Conservation (phyloP, 441 rosid species). For the Aleurites moluccanus region DNA sequence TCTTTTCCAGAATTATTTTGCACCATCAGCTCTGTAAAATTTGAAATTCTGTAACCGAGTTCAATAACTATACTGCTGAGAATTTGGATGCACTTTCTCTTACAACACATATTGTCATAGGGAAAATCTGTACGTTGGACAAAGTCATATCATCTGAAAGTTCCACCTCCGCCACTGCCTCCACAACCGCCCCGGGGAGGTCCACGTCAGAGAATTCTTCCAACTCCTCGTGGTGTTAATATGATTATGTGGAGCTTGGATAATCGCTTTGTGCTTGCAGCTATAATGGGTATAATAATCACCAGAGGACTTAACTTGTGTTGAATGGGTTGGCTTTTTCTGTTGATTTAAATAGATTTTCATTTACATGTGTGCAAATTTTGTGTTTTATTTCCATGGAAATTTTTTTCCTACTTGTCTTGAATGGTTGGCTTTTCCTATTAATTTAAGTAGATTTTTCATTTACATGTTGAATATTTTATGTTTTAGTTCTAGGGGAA, state of each 20-base stretch:
- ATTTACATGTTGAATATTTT: neutral
- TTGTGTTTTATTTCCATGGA: neutral
- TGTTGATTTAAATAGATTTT: neutral
- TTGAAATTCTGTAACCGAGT: constrained; percentile 19
- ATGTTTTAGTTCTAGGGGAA: neutral
- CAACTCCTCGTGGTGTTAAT: constrained; percentile 99
- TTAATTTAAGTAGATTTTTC: neutral
- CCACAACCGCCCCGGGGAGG: constrained; percentile 98
- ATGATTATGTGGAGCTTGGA: constrained; percentile 99
- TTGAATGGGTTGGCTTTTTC: neutral
- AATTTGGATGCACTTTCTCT: constrained; percentile 16
- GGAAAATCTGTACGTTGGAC: constrained; percentile 87
- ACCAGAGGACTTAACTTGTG: neutral
- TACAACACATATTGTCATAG: constrained; percentile 38
- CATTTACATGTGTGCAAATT: neutral
- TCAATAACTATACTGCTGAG: neutral
- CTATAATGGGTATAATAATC: constrained; percentile 86
- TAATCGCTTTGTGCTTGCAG: constrained; percentile 99
- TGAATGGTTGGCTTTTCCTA: neutral
- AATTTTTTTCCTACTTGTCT: neutral
- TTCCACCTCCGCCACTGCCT: constrained; percentile 98
- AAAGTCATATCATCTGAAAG: constrained; percentile 90
- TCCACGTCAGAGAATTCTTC: constrained; percentile 97
- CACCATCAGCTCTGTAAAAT: constrained; percentile 21
- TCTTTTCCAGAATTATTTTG: constrained; percentile 21